phyloP scores from a whole-genome alignment of 2,329 filamentous ascomycete genomes.

The Colletotrichum sp. region DNA sequence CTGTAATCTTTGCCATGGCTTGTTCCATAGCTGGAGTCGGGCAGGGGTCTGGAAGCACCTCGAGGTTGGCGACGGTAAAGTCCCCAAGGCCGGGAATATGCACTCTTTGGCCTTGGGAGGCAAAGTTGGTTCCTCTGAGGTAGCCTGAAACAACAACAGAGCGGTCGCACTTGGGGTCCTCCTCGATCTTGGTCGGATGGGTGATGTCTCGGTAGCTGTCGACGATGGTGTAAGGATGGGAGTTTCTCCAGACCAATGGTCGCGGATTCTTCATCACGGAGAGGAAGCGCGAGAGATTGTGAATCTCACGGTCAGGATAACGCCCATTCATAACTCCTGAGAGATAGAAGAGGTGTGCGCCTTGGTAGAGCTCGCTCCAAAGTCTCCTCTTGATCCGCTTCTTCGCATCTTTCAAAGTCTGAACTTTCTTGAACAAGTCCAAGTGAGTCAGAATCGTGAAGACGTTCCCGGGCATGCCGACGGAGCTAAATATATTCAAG shows the following conservation, averaged over 20 bases:
- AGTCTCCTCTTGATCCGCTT: slow-evolving; percentile 95
- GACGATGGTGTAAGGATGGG: slow-evolving; percentile 90
- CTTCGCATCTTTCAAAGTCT: slow-evolving; percentile 90
- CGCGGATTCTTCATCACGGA: slow-evolving; percentile 99
- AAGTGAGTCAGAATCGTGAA: slow-evolving; percentile 97
- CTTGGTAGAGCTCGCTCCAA: slow-evolving; percentile 97
- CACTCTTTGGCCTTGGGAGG: slow-evolving; percentile 81
- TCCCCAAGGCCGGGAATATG: slow-evolving; percentile 95
- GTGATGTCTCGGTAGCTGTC: slow-evolving; percentile 97
- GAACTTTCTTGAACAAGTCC: slow-evolving; percentile 93
- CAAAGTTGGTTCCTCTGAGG: slow-evolving; percentile 91
- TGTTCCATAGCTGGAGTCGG: slow-evolving; percentile 92
- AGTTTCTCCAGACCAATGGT: slow-evolving; percentile 95
- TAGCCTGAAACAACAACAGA: slow-evolving; percentile 93
- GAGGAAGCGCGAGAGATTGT: slow-evolving; percentile 93
- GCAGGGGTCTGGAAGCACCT: slow-evolving; percentile 90
- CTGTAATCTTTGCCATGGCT: slow-evolving; percentile 80
- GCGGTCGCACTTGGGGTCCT: slow-evolving; percentile 87
- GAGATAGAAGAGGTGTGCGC: slow-evolving; percentile 95
- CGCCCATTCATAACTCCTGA: slow-evolving; percentile 96
- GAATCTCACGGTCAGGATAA: slow-evolving; percentile 94
- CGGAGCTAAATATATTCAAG: slow-evolving; percentile 88
- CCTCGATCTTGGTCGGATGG: slow-evolving; percentile 88
- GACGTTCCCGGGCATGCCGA: slow-evolving; percentile 97
- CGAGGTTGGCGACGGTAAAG: slow-evolving; percentile 81